These are phyloP conservation scores for Aspergillus fumigatiaffinis DNA, from an alignment of 2,329 filamentous ascomycete species.

Conservation along the genomic window DNA sequence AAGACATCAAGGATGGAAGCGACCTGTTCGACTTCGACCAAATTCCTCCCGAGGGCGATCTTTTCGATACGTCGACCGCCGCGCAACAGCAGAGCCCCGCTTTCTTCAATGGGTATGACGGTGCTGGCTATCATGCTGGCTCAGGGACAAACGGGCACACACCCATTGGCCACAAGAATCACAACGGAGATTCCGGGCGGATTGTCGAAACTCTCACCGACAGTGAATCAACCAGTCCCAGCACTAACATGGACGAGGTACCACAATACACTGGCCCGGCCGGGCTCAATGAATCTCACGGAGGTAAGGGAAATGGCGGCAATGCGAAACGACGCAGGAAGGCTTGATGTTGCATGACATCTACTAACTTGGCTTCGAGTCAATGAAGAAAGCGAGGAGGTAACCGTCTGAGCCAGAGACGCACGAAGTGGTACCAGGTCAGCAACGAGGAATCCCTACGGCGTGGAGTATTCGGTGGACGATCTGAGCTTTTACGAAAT, in stretches of 20 bases:
- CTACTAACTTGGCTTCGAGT: constrained; percentile 7
- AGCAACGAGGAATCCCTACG: neutral
- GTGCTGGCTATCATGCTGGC: constrained; percentile 15
- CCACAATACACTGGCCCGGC: constrained; percentile 12
- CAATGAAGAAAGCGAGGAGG: neutral
- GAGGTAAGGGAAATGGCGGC: constrained; percentile 21
- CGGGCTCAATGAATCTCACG: constrained; percentile 12
- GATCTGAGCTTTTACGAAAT: neutral
- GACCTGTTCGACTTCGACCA: constrained; percentile 43
- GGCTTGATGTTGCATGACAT: constrained; percentile 18
- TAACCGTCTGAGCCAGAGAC: neutral
- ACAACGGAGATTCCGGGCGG: constrained; percentile 26
- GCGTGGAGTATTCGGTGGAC: neutral
- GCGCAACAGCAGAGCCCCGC: constrained; percentile 18
- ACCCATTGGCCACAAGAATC: constrained; percentile 10
- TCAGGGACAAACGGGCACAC: constrained; percentile 6
- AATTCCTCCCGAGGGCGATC: constrained; percentile 31
- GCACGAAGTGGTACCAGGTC: neutral
- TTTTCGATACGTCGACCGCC: constrained; percentile 27
- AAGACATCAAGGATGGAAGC: constrained; percentile 30
- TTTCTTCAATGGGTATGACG: constrained; percentile 35
- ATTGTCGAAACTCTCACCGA: constrained; percentile 44
- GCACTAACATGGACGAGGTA: constrained; percentile 31
- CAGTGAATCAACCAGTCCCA: constrained; percentile 42
- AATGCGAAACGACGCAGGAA: constrained; percentile 31